Base-by-base conservation (phyloP, 257 asterid genomes). In the Solanum habrochaites region DNA sequence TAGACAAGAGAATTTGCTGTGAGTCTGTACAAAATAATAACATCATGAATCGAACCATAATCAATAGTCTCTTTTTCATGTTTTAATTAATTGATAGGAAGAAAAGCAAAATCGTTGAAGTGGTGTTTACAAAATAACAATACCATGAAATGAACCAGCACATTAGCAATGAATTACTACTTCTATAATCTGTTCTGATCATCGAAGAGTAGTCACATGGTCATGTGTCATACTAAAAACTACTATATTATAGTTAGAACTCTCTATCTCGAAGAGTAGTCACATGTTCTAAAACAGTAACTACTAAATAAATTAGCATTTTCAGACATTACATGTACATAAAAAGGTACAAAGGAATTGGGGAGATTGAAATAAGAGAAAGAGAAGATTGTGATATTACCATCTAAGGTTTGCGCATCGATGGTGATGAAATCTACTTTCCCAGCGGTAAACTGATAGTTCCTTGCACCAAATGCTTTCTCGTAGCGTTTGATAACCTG, bases 371-470 rank as follows among this genome's bases (percentile, higher is more conserved):
- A 75, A 42, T 8, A 42, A 75, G 37, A 7, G 37, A 74, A 13
- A 42, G 37, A 42, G 13, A 75, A 42, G 45, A 47, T 29, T 49
- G 43, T 81, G 49, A 35, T 47, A 29, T 91, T 94, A 97, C 99
- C 99, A 88, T 97, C 99, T 90, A 96, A 86, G 62, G 99, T 91
- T 89, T 96, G 99, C 7, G 99, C 93, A 72, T 97, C 99, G 43
- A 95, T 75, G 52, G 92, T 95, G 86, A 97, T 87, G 92, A 97
- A 94, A 85, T 95, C 96, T 88, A 94, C 95, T 60, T 91, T 91
- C 89, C 99, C 99, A 64, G 95, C 85, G 15, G 91, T 91, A 86
- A 95, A 91, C 80, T 87, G 93, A 84, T 91, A 94, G 95, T 97
- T 95, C 86, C 99, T 92, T 16, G 87, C 90, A 82, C 99, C 99